Percentiles rank a stretch among this genome's conserved stretches.
Conservation (phyloP, 306 rosid species). For the Quercus agrifolia region DNA sequence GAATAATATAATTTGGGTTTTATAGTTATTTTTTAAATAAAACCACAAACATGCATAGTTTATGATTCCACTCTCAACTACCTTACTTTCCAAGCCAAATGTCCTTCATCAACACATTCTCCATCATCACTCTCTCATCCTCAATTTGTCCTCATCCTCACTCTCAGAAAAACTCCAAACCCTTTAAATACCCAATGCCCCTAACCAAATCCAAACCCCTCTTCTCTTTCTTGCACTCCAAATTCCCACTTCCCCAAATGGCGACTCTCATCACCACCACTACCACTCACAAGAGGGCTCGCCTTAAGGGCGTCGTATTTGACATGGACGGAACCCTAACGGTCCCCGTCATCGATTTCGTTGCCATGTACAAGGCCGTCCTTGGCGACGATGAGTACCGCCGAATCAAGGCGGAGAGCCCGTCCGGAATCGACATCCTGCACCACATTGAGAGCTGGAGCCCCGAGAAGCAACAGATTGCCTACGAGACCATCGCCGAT, state of each 20-base stretch:
- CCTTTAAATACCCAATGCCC: slow-evolving; percentile 4
- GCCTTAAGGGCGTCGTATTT: slow-evolving; percentile 80
- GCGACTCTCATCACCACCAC: slow-evolving; percentile 18
- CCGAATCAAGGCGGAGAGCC: slow-evolving; percentile 45
- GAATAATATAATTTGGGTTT: too few species aligned
- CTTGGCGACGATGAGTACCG: slow-evolving; percentile 72
- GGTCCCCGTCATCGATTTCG: slow-evolving; percentile 79
- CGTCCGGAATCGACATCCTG: slow-evolving; percentile 80
- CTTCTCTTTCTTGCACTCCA: slow-evolving; percentile 16
- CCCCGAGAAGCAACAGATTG: slow-evolving; percentile 52
- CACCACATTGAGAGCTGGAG: slow-evolving; percentile 63
- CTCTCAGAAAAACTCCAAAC: neutral
- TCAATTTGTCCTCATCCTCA: neutral
- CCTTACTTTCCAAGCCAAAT: neutral
- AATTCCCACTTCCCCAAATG: slow-evolving; percentile 30
- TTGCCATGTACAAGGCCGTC: slow-evolving; percentile 78
- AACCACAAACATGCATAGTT: neutral
- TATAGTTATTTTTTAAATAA: too few species aligned
- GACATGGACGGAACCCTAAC: slow-evolving; percentile 99
- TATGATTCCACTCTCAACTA: too few species aligned
- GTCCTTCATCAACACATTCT: neutral
- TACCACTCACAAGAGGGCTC: slow-evolving; percentile 30
- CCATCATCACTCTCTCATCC: neutral
- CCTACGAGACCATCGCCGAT: slow-evolving; percentile 65
- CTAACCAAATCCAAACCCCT: slow-evolving; percentile 13